These are phyloP conservation scores for Naganishia antarctica DNA, from an alignment of 768 basidiomycete species.

Conservation along the genomic window DNA sequence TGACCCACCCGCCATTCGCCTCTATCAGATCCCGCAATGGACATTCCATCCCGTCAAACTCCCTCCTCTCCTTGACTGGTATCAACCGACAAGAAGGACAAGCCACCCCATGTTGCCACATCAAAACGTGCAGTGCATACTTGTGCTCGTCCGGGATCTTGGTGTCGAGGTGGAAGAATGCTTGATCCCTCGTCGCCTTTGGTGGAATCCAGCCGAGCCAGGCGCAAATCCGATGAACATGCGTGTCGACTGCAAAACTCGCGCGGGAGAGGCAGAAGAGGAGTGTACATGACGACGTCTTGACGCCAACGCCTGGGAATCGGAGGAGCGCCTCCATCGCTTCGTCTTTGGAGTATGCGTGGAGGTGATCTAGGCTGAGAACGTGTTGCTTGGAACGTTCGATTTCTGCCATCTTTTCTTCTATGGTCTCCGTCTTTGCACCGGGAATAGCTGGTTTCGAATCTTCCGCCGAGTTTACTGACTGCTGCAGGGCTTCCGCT, in stretches of 20 bases:
- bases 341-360: constrained; percentile 36
- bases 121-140: constrained; percentile 39
- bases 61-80: constrained; percentile 18
- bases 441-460: not conserved
- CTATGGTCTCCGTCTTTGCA: not conserved
- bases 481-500: not conserved
- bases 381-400: constrained; percentile 3
- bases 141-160: constrained; percentile 43
- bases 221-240: constrained; percentile 41
- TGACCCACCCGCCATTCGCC: constrained; percentile 20
- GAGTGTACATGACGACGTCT: constrained; percentile 43
- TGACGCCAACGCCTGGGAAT: constrained; percentile 42
- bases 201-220: constrained; percentile 42
- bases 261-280: constrained; percentile 39
- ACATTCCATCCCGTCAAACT: constrained; percentile 25
- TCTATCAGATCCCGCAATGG: constrained; percentile 24
- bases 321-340: constrained; percentile 37
- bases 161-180: constrained; percentile 40
- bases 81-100: constrained; percentile 27
- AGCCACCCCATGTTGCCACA: constrained; percentile 37
- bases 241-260: constrained; percentile 45
- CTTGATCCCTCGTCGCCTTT: constrained; percentile 38
- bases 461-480: not conserved
- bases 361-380: constrained; percentile 42
- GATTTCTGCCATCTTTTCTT: constrained; percentile 12